Evolutionary conservation across 2,329 filamentous ascomycete genomes (phyloP).

Genomic region (Penicillium sp.): DNA sequence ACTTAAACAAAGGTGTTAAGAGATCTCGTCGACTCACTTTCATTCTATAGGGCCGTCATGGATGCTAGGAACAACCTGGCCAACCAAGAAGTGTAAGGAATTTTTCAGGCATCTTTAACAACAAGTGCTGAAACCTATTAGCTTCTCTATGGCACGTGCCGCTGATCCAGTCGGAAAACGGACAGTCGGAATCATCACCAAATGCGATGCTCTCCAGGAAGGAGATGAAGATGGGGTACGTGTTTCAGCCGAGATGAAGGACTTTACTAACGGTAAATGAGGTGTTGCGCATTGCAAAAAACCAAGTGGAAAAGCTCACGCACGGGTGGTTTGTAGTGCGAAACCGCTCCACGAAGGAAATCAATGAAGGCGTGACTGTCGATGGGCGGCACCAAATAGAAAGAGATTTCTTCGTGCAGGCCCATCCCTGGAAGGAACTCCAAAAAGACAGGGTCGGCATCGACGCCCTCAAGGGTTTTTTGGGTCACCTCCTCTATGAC

Average conservation of each 20-base stretch:
- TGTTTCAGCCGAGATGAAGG: neutral
- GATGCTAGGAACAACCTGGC: neutral
- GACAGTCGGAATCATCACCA: slow-evolving; percentile 41
- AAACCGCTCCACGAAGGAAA: slow-evolving; percentile 26
- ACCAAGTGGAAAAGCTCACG: slow-evolving; percentile 17
- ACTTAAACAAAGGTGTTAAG: too few species aligned
- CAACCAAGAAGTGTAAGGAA: slow-evolving; percentile 1
- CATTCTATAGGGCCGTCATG: neutral
- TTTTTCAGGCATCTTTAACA: neutral
- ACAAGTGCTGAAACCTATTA: neutral
- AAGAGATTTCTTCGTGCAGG: slow-evolving; percentile 12
- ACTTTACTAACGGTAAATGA: neutral
- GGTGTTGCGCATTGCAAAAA: slow-evolving; percentile 19
- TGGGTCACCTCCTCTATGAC: slow-evolving; percentile 18
- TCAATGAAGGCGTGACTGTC: slow-evolving; percentile 18
- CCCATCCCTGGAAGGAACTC: slow-evolving; percentile 17
- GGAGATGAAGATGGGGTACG: slow-evolving; percentile 20
- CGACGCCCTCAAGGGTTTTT: slow-evolving; percentile 15
- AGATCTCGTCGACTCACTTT: too few species aligned
- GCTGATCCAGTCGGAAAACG: slow-evolving; percentile 32
- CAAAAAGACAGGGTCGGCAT: slow-evolving; percentile 19
- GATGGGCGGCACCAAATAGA: slow-evolving; percentile 19
- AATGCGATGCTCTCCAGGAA: slow-evolving; percentile 33
- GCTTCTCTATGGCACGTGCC: slow-evolving; percentile 45
- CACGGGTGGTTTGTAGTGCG: slow-evolving; percentile 29